Percentiles rank a stretch among this genome's conserved stretches.
Conservation (phyloP, 2,329 filamentous ascomycete genomes). For the Salinomyces thailandicus region DNA sequence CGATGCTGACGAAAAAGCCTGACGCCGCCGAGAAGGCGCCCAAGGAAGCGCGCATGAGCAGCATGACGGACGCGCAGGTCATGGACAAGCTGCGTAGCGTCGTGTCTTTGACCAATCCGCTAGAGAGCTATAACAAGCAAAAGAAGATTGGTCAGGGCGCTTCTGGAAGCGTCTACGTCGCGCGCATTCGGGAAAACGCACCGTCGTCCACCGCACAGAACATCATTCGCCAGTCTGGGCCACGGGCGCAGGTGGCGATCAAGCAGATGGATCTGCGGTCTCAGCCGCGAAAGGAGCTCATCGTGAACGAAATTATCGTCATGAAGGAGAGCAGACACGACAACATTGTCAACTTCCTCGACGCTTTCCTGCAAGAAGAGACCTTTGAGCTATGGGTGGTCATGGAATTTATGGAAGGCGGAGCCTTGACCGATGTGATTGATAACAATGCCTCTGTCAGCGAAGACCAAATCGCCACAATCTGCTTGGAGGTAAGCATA, state of each 20-base stretch:
- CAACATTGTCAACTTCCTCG: slow-evolving; percentile 98
- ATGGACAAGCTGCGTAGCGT: slow-evolving; percentile 93
- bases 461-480: slow-evolving; percentile 95
- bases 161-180: slow-evolving; percentile 95
- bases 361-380: slow-evolving; percentile 92
- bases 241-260: slow-evolving; percentile 84
- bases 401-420: slow-evolving; percentile 99
- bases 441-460: slow-evolving; percentile 92
- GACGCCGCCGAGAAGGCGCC: slow-evolving; percentile 59
- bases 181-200: slow-evolving; percentile 82
- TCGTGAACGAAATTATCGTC: slow-evolving; percentile 98
- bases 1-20: slow-evolving; percentile 60
- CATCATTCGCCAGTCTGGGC: slow-evolving; percentile 67
- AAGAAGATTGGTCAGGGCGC: slow-evolving; percentile 99
- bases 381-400: slow-evolving; percentile 97
- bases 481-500: slow-evolving; percentile 85
- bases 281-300: slow-evolving; percentile 93
- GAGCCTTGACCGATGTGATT: slow-evolving; percentile 94
- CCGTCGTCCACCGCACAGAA: slow-evolving; percentile 70
- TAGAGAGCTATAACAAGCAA: slow-evolving; percentile 94
- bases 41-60: slow-evolving; percentile 95
- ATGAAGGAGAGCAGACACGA: slow-evolving; percentile 99
- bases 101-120: slow-evolving; percentile 89
- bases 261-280: slow-evolving; percentile 99
- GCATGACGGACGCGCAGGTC: slow-evolving; percentile 92